Conservation (phyloP, 345 rosid genomes). For the Brassica cretica region DNA sequence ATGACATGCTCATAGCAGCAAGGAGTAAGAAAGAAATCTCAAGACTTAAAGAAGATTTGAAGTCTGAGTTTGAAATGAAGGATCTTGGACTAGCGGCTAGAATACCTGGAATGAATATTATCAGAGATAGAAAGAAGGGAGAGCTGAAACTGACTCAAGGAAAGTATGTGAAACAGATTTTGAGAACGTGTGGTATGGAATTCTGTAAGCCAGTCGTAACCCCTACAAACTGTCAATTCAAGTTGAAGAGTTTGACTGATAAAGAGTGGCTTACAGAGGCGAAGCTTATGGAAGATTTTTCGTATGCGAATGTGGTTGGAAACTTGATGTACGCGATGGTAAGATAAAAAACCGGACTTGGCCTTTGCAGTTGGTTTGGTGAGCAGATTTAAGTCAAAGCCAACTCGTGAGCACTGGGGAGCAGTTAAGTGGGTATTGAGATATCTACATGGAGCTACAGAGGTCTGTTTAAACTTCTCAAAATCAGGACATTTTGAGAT, state of each 20-base stretch:
- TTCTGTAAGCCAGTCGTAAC: background rate
- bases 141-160: background rate
- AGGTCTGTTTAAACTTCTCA: background rate
- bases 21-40: background rate
- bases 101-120: background rate
- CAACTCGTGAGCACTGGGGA: background rate
- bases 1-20: background rate
- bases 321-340: background rate
- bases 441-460: background rate
- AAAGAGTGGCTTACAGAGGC: background rate
- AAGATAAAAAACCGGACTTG: background rate
- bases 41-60: background rate
- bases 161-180: background rate
- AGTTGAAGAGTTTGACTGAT: background rate
- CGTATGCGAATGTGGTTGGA: background rate
- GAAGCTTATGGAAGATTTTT: background rate
- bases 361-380: background rate
- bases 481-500: background rate
- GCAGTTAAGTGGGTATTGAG: background rate
- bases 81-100: background rate
- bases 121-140: background rate
- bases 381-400: background rate
- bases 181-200: background rate
- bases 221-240: background rate
- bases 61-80: background rate